Base-by-base conservation (phyloP, 2,329 filamentous ascomycete genomes). In the Talaromyces sp. region DNA sequence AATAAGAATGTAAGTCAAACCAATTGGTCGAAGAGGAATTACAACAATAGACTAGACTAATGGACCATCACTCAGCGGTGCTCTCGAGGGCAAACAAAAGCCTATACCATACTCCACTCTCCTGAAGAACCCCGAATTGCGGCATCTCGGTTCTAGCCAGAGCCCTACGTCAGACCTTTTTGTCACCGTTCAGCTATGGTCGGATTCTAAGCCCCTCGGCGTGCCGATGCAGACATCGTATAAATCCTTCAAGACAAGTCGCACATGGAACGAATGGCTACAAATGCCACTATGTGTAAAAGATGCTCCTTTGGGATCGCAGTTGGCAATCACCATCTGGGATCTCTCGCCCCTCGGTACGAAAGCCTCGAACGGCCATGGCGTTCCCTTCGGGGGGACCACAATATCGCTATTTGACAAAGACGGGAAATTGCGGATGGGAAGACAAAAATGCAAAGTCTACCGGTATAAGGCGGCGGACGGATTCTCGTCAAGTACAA, bases 211-310 rank as follows among this genome's bases (percentile, higher is more conserved):
- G 75, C 92, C 93, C 39, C 80, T 99, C 68, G 96, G 93, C 0
- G 91, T 98, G 1, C 90, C 92, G 0, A 85, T 96, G 11, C 93
- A 98, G 75, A 99, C 95, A 2, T 85, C 92, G 25, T 98, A 98
- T 79, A 96, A 92, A 72, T 81, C 91, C 7, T 98, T 99, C 74
- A 92, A 92, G 73, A 84, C 84, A 39, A 86, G 63, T 33, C 69
- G 71, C 63, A 87, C 87, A 72, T 97, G 95, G 95, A 96, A 96
- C 73, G 93, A 98, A 79, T 99, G 96, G 95, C 85, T 99, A 31
- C 87, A 89, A 35, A 80, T 99, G 42, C 93, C 95, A 0, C 87
- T 98, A 65, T 84, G 87, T 4, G 95, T 97, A 75, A 88, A 90
- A 65, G 88, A 89, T 63, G 84, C 96, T 1, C 93, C 95, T 0